Evolutionary conservation across 176 grass and related monocot species (phyloP).

Genomic region (Carex myosuroides): DNA sequence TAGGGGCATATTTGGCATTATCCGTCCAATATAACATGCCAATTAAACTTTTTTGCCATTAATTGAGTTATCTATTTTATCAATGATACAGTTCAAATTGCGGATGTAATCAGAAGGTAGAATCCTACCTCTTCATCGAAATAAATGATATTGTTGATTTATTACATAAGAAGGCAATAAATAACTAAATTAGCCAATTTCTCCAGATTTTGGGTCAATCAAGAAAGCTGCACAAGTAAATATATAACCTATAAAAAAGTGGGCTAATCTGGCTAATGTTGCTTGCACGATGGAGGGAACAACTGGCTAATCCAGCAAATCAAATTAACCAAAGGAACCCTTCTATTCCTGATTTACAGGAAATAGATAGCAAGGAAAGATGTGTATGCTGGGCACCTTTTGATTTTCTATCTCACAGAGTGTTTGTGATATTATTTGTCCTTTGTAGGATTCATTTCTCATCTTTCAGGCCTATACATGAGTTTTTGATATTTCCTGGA

Average conservation of each 20-base stretch:
- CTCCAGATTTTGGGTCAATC: not conserved
- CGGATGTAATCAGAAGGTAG: not conserved
- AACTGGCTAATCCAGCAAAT: slow-evolving; percentile 5
- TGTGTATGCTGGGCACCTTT: not conserved
- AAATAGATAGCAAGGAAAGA: not conserved
- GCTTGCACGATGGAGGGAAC: not conserved
- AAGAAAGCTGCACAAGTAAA: not conserved
- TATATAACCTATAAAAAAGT: not conserved
- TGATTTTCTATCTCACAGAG: not conserved
- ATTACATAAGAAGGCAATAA: not conserved
- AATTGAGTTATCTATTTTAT: not conserved
- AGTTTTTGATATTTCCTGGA: not conserved
- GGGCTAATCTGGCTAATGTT: not conserved
- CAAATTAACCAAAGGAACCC: not conserved
- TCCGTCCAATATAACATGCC: not conserved
- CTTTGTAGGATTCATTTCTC: not conserved
- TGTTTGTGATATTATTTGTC: not conserved
- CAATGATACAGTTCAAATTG: not conserved
- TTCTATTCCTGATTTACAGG: not conserved
- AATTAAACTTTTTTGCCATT: not conserved
- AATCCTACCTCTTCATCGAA: not conserved
- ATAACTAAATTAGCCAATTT: slow-evolving; percentile 8
- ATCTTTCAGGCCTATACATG: not conserved
- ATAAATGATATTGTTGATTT: not conserved
- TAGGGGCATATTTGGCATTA: not conserved